Evolutionary conservation across 768 basidiomycete species (phyloP), one percentile per base, ranked within the genome.

Genomic region (Rhodocollybia butyracea): DNA sequence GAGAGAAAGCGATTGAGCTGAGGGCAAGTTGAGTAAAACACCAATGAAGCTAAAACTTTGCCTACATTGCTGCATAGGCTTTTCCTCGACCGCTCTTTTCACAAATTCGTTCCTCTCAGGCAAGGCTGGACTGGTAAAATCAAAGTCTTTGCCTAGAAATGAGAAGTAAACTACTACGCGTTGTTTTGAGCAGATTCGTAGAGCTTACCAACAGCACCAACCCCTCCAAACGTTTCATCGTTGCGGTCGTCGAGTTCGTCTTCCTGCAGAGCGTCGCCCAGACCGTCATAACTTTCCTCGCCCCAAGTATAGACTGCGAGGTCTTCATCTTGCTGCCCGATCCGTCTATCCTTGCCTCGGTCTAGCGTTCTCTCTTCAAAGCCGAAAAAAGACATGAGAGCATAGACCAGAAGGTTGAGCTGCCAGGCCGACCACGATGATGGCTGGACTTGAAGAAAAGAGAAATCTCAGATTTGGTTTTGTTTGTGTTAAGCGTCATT

Each of bases 251-350:
- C 94, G 55, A 85, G 86, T n/a, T n/a, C n/a, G 39, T 87, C 88
- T 71, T 98, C 96, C 62, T 88, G 84, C 52, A 98, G 80, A 47
- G 84, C 84, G 70, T 92, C 88, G 51, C 89, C 94, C 26, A 96
- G 83, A 38, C 90, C 92, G 69, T 96, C 91, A 66, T 94, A 94
- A 61, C 84, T 85, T 38, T 91, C 91, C 61, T 91, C 89, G 11
- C 91, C 93, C 92, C 92, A 97, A 42, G 88, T 92, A 71, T 92
- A 95, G 45, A 94, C 91, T 2, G 91, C 88, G 58, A 97, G 74
- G 73, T 94, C 88, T 66, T 92, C 94, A 47, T 85, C 77, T 8
- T 24, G 34, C n/a, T n/a, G n/a, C 19, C 79, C 76, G 52, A 80
- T 71, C 64, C 84, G 83, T 61, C 70, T 77, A 65, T 75, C 77